Conservation (phyloP, 1,139 yeast species). For the Sugiyamaella neomexicana region DNA sequence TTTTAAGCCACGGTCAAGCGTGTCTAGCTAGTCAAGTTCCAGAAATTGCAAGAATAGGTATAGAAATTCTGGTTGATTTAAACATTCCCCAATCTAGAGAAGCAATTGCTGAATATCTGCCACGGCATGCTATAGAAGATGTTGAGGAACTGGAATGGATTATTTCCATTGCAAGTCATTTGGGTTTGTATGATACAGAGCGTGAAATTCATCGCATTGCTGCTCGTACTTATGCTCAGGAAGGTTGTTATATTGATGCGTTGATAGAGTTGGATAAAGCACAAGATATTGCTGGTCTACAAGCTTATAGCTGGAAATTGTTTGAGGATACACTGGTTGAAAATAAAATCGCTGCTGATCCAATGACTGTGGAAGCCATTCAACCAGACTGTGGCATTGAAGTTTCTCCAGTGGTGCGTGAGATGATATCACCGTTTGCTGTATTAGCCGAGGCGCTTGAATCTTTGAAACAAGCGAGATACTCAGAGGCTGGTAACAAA, state of each 20-base stretch:
- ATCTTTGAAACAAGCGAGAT: conserved; percentile 34
- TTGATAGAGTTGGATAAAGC: conserved; percentile 66
- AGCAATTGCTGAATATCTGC: conserved; percentile 60
- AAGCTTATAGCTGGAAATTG: conserved; percentile 48
- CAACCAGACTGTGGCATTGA: conserved; percentile 25
- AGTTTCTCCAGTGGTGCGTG: conserved; percentile 58
- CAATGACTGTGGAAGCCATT: conserved; percentile 36
- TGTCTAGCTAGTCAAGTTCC: conserved; percentile 25
- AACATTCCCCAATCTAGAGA: conserved; percentile 41
- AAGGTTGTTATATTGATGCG: conserved; percentile 57
- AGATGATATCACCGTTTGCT: conserved; percentile 72
- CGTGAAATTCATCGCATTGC: conserved; percentile 28
- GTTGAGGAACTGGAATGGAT: conserved; percentile 85
- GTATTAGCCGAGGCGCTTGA: conserved; percentile 55
- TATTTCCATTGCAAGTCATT: conserved; percentile 53
- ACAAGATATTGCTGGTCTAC: conserved; percentile 51
- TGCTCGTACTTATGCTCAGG: conserved; percentile 26
- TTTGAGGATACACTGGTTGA: conserved; percentile 63
- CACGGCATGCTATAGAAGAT: conserved; percentile 52
- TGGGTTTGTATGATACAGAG: conserved; percentile 37
- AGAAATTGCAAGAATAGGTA: conserved; percentile 27
- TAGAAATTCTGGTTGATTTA: conserved; percentile 29
- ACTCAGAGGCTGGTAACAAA: conserved; percentile 39
- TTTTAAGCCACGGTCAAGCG: conserved; percentile 31
- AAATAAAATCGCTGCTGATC: conserved; percentile 38